phyloP scores from a whole-genome alignment of 352 stramenopile species.

The Phytophthora multivora region DNA sequence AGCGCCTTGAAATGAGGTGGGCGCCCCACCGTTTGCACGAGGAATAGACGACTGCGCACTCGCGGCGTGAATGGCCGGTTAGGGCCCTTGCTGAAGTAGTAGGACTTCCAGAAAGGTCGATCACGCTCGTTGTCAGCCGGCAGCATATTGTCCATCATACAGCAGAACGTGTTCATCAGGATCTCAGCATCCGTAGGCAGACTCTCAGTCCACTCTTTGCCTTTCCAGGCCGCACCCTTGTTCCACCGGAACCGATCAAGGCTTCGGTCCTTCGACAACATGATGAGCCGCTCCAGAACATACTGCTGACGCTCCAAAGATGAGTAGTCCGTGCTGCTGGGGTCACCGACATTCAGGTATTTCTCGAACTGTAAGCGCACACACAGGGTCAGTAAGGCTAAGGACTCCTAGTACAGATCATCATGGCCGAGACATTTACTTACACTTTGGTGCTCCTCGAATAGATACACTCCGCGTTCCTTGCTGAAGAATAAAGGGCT shows the following conservation, averaged over 20 bases:
- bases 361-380: slow-evolving; percentile 73
- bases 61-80: slow-evolving; percentile 73
- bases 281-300: slow-evolving; percentile 81
- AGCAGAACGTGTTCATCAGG: slow-evolving; percentile 89
- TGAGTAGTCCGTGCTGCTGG: slow-evolving; percentile 69
- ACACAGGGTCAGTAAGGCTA: slow-evolving; percentile 10
- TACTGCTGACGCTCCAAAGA: slow-evolving; percentile 85
- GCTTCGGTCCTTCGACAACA: slow-evolving; percentile 88
- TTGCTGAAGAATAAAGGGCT: slow-evolving; percentile 81
- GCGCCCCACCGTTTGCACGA: slow-evolving; percentile 76
- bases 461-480: slow-evolving; percentile 73
- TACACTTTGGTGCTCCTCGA: slow-evolving; percentile 82
- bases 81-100: slow-evolving; percentile 76
- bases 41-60: slow-evolving; percentile 74
- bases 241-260: slow-evolving; percentile 86
- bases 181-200: slow-evolving; percentile 84
- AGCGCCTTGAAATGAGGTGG: slow-evolving; percentile 87
- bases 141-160: slow-evolving; percentile 88
- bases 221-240: slow-evolving; percentile 82
- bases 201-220: slow-evolving; percentile 83
- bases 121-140: slow-evolving; percentile 77
- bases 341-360: slow-evolving; percentile 85
- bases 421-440: slow-evolving; percentile 18
- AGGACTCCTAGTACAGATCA: neutral
- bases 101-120: slow-evolving; percentile 83